These are phyloP conservation scores for Gracilaria domingensis DNA, from an alignment of 23 red algal species.

Conservation along the genomic window DNA sequence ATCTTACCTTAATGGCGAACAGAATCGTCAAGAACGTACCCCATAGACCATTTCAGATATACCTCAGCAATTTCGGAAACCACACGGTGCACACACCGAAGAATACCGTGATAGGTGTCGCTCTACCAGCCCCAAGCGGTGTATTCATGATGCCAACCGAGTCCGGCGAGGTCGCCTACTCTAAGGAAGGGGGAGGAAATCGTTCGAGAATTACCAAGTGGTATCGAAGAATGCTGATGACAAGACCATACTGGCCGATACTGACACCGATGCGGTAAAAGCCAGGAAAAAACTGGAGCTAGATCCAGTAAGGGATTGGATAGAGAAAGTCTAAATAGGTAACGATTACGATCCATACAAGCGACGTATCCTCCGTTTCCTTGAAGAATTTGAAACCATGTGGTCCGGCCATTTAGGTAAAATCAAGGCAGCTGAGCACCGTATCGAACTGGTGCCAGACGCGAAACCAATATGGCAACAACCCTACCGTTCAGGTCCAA, in stretches of 20 bases:
- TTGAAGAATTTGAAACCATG: neutral
- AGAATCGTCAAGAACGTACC: neutral
- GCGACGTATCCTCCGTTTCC: no score
- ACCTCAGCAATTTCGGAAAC: neutral
- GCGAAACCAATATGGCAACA: neutral
- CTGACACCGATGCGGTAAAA: neutral
- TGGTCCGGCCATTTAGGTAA: neutral
- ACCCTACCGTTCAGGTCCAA: neutral
- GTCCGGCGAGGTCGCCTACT: no score
- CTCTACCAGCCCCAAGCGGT: neutral
- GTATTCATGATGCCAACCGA: neutral
- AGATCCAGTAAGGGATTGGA: no score
- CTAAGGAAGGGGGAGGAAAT: no score
- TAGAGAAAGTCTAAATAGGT: no score
- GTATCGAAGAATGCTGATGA: no score
- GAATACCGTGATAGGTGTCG: neutral
- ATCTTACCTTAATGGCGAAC: conserved; percentile 14
- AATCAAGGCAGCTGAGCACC: neutral
- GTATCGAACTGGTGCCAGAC: neutral
- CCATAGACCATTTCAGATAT: neutral
- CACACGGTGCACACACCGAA: conserved; percentile 5
- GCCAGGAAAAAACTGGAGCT: neutral
- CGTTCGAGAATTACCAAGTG: no score
- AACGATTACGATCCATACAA: no score
- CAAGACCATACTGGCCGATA: no score